Percentiles rank a stretch among this genome's conserved stretches.
These are phyloP conservation scores for Vaccinium myrtillus DNA, from an alignment of 148 eudicot genomes.

Conservation along the genomic window DNA sequence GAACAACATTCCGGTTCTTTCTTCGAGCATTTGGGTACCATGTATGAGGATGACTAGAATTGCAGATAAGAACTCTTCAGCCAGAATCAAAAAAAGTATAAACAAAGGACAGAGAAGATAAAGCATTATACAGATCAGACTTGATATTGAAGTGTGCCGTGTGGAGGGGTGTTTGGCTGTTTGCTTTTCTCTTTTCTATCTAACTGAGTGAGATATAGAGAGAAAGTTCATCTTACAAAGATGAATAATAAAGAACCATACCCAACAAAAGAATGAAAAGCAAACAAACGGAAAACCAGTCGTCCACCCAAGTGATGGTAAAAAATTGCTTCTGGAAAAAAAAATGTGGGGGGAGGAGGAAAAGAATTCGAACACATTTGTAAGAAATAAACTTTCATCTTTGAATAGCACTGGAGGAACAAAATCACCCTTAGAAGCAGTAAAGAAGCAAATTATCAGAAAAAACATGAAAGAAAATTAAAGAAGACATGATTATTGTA, in stretches of 20 bases:
- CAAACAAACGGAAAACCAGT: background rate
- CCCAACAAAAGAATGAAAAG: background rate
- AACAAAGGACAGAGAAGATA: background rate
- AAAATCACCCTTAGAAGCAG: background rate
- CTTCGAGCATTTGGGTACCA: conserved; percentile 94
- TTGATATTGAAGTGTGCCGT: background rate
- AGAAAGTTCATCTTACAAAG: background rate
- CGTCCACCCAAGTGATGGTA: background rate
- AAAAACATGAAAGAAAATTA: background rate
- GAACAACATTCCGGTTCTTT: conserved; percentile 64
- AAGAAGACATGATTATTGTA: background rate
- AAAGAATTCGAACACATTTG: background rate
- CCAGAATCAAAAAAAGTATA: background rate
- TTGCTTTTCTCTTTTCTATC: background rate
- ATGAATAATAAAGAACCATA: background rate
- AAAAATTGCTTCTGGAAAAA: background rate
- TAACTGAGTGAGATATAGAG: background rate
- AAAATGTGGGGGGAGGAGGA: background rate
- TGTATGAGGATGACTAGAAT: conserved; percentile 77
- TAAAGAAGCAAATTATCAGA: background rate
- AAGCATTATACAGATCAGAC: background rate
- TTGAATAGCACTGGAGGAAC: background rate
- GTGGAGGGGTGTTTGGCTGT: background rate
- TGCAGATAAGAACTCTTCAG: background rate
- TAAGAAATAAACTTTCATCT: background rate